Conservation (phyloP, 148 eudicot genomes). For the Oxyria digyna region DNA sequence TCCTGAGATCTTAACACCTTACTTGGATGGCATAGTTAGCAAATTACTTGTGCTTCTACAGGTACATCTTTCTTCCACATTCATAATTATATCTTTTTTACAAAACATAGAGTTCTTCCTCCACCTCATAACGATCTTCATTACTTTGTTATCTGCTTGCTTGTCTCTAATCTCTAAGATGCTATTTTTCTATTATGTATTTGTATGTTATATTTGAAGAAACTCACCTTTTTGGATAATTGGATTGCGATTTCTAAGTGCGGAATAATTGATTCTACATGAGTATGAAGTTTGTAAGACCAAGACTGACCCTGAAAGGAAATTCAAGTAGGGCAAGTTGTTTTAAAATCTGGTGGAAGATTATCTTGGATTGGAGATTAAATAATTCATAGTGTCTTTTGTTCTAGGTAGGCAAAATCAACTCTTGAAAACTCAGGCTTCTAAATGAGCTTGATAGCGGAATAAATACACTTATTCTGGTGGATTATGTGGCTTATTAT, state of each 20-base stretch:
- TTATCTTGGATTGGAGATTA: neutral
- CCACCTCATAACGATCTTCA: neutral
- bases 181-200: no score
- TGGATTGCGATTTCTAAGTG: neutral
- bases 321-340: neutral
- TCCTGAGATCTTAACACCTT: constrained; percentile 35
- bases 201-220: neutral
- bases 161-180: neutral
- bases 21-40: constrained; percentile 34
- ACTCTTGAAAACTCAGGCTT: neutral
- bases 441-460: neutral
- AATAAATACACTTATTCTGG: neutral
- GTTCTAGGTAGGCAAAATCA: neutral
- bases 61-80: constrained; percentile 12
- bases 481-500: constrained; percentile 3
- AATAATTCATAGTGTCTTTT: neutral
- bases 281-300: no score
- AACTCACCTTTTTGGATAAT: neutral
- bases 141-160: neutral
- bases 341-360: neutral
- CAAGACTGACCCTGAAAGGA: no score
- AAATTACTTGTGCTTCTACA: constrained; percentile 33
- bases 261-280: neutral
- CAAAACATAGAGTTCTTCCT: neutral
- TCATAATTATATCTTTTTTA: neutral